A percentile compares a stretch with the other conserved stretches of the same genome.
Conservation (phyloP, 805 yeast species). For the Saccharomycopsis oosterbeekiorum region DNA sequence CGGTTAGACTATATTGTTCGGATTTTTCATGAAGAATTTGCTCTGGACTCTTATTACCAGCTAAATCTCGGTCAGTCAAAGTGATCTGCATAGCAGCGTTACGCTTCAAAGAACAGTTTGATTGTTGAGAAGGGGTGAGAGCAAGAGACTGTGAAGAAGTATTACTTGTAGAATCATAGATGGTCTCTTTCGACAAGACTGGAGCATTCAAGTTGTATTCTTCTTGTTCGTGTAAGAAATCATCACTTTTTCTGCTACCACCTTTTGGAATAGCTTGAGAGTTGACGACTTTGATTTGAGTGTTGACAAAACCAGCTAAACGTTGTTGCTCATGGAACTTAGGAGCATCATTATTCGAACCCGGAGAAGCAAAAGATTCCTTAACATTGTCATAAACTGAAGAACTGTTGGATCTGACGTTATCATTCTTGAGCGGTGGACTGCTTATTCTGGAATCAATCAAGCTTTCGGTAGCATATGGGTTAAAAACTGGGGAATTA, state of each 20-base stretch:
- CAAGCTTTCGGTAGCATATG: not conserved
- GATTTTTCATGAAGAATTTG: not conserved
- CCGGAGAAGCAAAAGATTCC: conserved; percentile 5
- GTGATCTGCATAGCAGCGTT: not conserved
- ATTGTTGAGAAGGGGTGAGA: not conserved
- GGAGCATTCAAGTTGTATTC: conserved; percentile 14
- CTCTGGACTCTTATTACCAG: not conserved
- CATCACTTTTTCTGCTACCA: conserved; percentile 12
- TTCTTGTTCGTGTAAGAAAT: not conserved
- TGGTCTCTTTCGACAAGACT: conserved; percentile 2
- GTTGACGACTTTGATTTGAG: conserved; percentile 6
- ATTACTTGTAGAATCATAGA: not conserved
- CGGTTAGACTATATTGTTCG: not conserved
- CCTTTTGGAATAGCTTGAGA: conserved; percentile 16
- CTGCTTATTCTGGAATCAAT: not conserved
- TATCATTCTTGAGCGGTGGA: not conserved
- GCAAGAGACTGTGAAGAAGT: not conserved
- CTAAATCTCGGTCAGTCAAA: not conserved
- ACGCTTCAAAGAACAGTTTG: not conserved
- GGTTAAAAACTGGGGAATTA: conserved; percentile 4
- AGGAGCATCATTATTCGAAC: not conserved
- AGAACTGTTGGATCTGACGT: conserved; percentile 7
- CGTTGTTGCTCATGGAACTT: not conserved
- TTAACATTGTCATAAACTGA: conserved; percentile 10
- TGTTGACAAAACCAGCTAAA: not conserved